Evolutionary conservation across 1,139 yeast genomes (phyloP).

Genomic region (Saccharomyces uvarum): DNA sequence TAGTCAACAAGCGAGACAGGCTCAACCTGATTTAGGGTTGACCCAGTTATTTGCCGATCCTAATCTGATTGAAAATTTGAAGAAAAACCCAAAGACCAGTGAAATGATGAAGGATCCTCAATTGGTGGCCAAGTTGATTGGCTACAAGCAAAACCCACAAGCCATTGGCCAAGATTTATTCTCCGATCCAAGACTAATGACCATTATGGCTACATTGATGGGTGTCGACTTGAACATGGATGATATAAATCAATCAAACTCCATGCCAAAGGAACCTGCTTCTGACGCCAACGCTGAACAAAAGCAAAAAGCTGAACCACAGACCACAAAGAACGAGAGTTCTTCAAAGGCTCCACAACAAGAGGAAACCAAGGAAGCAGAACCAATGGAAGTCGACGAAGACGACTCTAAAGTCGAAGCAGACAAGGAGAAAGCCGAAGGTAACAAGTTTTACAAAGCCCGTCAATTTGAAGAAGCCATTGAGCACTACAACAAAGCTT

Average conservation of each 20-base stretch:
- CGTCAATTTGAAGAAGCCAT: slow-evolving; percentile 92
- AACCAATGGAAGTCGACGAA: slow-evolving; percentile 34
- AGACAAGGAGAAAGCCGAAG: slow-evolving; percentile 74
- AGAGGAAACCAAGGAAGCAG: slow-evolving; percentile 31
- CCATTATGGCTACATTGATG: slow-evolving; percentile 75
- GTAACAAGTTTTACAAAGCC: slow-evolving; percentile 78
- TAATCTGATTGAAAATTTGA: slow-evolving; percentile 62
- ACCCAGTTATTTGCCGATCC: slow-evolving; percentile 79
- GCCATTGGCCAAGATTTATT: slow-evolving; percentile 54
- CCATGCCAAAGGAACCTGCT: slow-evolving; percentile 32
- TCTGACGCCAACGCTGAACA: slow-evolving; percentile 19
- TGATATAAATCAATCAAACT: slow-evolving; percentile 22
- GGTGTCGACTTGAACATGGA: slow-evolving; percentile 66
- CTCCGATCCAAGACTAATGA: slow-evolving; percentile 81
- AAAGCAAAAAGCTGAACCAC: slow-evolving; percentile 9
- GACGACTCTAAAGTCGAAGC: slow-evolving; percentile 47
- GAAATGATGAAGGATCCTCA: slow-evolving; percentile 82
- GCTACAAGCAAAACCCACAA: slow-evolving; percentile 67
- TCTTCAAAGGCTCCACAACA: slow-evolving; percentile 23
- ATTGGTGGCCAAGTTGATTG: slow-evolving; percentile 63
- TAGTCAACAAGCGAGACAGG: slow-evolving; percentile 27
- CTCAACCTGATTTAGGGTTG: slow-evolving; percentile 65
- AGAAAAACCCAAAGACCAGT: slow-evolving; percentile 78
- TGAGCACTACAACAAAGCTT: slow-evolving; percentile 75
- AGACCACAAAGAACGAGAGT: slow-evolving; percentile 9